Percentiles rank a stretch among this genome's conserved stretches.
Evolutionary conservation across 169 alveolate species (phyloP).

Genomic region (Plasmodium sp.): DNA sequence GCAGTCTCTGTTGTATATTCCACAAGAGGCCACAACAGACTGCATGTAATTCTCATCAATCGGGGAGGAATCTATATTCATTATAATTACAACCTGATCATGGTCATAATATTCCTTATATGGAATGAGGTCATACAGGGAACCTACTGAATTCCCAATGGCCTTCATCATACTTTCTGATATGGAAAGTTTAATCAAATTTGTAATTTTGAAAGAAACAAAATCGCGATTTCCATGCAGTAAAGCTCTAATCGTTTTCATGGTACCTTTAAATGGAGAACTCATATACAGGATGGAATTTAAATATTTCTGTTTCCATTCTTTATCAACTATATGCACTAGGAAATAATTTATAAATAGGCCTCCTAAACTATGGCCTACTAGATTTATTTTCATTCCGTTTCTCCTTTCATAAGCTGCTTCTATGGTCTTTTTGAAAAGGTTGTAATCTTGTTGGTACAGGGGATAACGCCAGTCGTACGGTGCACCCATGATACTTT

Average conservation of each 20-base stretch:
- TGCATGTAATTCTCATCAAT: constrained; percentile 21
- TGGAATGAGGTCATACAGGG: constrained; percentile 26
- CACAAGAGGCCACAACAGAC: constrained; percentile 1
- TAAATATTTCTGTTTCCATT: constrained; percentile 44
- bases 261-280: constrained; percentile 43
- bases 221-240: constrained; percentile 36
- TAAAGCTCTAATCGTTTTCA: constrained; percentile 50
- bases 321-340: constrained; percentile 16
- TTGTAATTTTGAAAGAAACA: constrained; percentile 10
- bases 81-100: constrained; percentile 50
- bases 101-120: constrained; percentile 38
- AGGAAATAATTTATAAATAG: constrained; percentile 42
- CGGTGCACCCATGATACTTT: constrained; percentile 54
- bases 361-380: constrained; percentile 71
- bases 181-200: constrained; percentile 21
- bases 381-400: constrained; percentile 7
- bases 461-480: constrained; percentile 69
- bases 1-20: constrained; percentile 37
- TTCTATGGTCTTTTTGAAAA: constrained; percentile 31
- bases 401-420: constrained; percentile 24
- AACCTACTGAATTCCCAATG: constrained; percentile 29
- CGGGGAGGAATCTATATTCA: constrained; percentile 9
- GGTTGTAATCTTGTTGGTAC: constrained; percentile 28
- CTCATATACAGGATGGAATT: constrained; percentile 9
- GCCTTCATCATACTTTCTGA: constrained; percentile 62